Conservation (phyloP, 73 alveolate species). For the Uronychia binucleata region DNA sequence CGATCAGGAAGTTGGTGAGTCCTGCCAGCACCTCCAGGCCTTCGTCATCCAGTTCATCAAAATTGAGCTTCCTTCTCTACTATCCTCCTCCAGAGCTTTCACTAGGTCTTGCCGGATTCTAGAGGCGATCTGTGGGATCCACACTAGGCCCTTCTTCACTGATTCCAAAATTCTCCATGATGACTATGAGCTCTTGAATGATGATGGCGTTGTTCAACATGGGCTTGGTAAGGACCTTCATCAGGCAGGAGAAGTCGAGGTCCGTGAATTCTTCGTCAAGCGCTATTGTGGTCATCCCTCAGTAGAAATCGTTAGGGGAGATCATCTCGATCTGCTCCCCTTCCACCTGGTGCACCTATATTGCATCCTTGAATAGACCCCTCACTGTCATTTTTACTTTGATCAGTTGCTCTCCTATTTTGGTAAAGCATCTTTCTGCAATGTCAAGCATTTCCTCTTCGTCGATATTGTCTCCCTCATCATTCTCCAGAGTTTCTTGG, state of each 20-base stretch:
- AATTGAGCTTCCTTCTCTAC: slow-evolving; percentile 1
- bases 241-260: slow-evolving; percentile 52
- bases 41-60: slow-evolving; percentile 28
- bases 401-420: slow-evolving; percentile 39
- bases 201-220: slow-evolving; percentile 53
- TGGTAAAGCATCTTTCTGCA: slow-evolving; percentile 64
- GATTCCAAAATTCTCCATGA: slow-evolving; percentile 74
- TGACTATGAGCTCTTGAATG: slow-evolving; percentile 46
- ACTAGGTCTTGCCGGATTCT: background rate
- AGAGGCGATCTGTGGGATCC: too few relatives aligned
- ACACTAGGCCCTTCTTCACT: slow-evolving; percentile 42
- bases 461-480: slow-evolving; percentile 45
- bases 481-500: slow-evolving; percentile 8
- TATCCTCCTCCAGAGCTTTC: background rate
- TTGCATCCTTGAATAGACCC: slow-evolving; percentile 32
- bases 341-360: slow-evolving; percentile 35
- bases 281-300: slow-evolving; percentile 46
- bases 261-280: slow-evolving; percentile 48
- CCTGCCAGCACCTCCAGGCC: slow-evolving; percentile 16
- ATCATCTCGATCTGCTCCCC: slow-evolving; percentile 49
- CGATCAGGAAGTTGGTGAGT: slow-evolving; percentile 35
- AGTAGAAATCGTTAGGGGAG: slow-evolving; percentile 49
- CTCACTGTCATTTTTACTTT: slow-evolving; percentile 14
- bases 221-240: slow-evolving; percentile 60
- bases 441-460: slow-evolving; percentile 66